Conservation (phyloP, 805 yeast genomes). For the Saturnispora galanensis region DNA sequence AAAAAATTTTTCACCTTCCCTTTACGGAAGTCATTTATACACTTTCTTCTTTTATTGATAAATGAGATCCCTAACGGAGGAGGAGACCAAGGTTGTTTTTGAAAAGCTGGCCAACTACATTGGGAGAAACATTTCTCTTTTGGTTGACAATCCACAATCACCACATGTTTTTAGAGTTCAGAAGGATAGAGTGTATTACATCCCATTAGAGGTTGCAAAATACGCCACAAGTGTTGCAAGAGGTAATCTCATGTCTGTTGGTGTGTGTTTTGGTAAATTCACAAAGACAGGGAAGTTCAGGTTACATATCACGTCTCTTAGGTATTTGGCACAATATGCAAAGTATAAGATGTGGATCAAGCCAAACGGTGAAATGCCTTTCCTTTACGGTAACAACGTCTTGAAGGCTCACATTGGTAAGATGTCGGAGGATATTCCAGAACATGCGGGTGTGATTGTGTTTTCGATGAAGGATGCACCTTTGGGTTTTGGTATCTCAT, state of each 20-base stretch:
- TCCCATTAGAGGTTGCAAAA: slow-evolving; percentile 70
- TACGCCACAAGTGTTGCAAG: slow-evolving; percentile 88
- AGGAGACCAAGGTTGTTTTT: slow-evolving; percentile 90
- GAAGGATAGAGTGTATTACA: slow-evolving; percentile 93
- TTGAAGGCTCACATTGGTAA: slow-evolving; percentile 94
- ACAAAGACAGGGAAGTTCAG: slow-evolving; percentile 96
- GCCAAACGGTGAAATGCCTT: slow-evolving; percentile 97
- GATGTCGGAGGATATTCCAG: slow-evolving; percentile 96
- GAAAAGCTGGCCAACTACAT: slow-evolving; percentile 94
- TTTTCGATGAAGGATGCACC: slow-evolving; percentile 90
- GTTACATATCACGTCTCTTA: slow-evolving; percentile 85
- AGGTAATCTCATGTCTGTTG: slow-evolving; percentile 82
- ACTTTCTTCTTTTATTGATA: not conserved
- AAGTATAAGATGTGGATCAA: slow-evolving; percentile 95
- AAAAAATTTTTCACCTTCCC: slow-evolving; percentile 5
- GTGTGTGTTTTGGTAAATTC: slow-evolving; percentile 91
- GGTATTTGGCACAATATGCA: slow-evolving; percentile 76
- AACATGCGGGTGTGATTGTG: slow-evolving; percentile 91
- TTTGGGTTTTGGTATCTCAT: slow-evolving; percentile 89
- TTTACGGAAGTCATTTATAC: no score
- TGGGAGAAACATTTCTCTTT: slow-evolving; percentile 85
- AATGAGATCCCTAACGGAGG: slow-evolving; percentile 95
- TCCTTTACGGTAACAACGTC: slow-evolving; percentile 90
- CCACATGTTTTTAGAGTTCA: slow-evolving; percentile 94
- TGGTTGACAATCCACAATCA: slow-evolving; percentile 76